Conservation (phyloP, 139 green algal species). For the Tetradesmus lagerheimii region DNA sequence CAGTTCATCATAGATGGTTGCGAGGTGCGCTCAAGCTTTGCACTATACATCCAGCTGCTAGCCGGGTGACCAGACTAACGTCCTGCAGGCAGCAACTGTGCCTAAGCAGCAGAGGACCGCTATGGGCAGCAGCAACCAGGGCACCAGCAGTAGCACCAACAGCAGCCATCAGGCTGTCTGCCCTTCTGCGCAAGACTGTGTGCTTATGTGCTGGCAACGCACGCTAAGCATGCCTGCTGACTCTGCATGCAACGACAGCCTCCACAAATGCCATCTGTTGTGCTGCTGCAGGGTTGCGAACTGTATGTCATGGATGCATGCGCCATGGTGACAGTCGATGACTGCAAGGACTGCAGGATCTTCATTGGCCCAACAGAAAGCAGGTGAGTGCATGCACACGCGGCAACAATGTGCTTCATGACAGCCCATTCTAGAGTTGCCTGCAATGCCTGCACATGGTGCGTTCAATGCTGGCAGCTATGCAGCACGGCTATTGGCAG, state of each 20-base stretch:
- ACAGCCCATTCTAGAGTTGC: not conserved
- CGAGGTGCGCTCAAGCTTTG: constrained; percentile 41
- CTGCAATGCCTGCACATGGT: too few species aligned
- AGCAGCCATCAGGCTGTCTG: too few species aligned
- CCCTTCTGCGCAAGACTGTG: too few species aligned
- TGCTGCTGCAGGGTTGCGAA: constrained; percentile 65
- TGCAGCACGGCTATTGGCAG: not conserved
- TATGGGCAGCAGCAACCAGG: not conserved
- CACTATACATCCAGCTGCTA: not conserved
- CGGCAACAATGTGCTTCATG: not conserved
- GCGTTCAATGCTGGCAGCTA: not conserved
- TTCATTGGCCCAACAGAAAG: constrained; percentile 73
- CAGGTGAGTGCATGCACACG: constrained; percentile 40
- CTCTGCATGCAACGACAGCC: too few species aligned
- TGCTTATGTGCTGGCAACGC: too few species aligned
- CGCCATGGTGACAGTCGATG: constrained; percentile 74
- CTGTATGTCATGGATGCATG: constrained; percentile 76
- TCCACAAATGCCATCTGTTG: not conserved
- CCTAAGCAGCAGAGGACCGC: not conserved
- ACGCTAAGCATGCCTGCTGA: too few species aligned
- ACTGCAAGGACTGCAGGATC: constrained; percentile 76
- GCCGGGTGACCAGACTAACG: not conserved
- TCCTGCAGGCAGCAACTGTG: not conserved
- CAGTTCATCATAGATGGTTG: constrained; percentile 76
- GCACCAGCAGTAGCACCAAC: not conserved